phyloP scores from a whole-genome alignment of 352 stramenopile species.

The Peronosclerospora sorghi region DNA sequence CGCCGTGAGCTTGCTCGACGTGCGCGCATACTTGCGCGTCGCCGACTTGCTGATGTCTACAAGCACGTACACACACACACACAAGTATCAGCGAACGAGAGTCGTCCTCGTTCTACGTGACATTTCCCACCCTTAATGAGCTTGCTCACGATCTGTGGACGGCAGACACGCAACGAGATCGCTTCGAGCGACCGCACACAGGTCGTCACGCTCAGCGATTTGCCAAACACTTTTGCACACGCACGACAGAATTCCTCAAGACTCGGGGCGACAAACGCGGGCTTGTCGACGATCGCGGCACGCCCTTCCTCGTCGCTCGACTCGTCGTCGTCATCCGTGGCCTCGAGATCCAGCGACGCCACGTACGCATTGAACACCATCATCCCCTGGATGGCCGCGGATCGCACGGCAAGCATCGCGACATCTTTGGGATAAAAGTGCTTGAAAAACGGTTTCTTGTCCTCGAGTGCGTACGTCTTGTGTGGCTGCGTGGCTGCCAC shows the following conservation, averaged over 20 bases:
- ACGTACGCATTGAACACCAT: constrained; percentile 74
- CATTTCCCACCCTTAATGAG: constrained; percentile 59
- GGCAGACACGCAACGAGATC: constrained; percentile 38
- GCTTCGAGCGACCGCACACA: constrained; percentile 69
- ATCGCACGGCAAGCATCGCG: constrained; percentile 51
- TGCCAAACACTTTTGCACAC: constrained; percentile 53
- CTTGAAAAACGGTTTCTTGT: constrained; percentile 82
- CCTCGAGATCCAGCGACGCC: constrained; percentile 57
- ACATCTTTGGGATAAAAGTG: constrained; percentile 68
- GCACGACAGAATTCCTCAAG: constrained; percentile 42
- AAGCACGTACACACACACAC: neutral
- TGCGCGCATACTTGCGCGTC: constrained; percentile 63
- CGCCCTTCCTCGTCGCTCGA: constrained; percentile 30
- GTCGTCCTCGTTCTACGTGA: neutral
- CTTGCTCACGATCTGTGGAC: constrained; percentile 54
- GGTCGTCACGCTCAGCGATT: constrained; percentile 75
- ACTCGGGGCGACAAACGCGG: constrained; percentile 40
- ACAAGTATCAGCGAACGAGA: neutral
- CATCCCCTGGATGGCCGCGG: constrained; percentile 50
- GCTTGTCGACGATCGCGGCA: constrained; percentile 25
- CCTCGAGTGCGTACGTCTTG: constrained; percentile 55
- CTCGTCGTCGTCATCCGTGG: constrained; percentile 37
- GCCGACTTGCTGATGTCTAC: constrained; percentile 68
- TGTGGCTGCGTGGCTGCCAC: constrained; percentile 29
- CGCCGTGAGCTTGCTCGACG: constrained; percentile 38